These are phyloP conservation scores for Neofusicoccum laricinum DNA, from an alignment of 2,329 filamentous ascomycete genomes.

Conservation along the genomic window DNA sequence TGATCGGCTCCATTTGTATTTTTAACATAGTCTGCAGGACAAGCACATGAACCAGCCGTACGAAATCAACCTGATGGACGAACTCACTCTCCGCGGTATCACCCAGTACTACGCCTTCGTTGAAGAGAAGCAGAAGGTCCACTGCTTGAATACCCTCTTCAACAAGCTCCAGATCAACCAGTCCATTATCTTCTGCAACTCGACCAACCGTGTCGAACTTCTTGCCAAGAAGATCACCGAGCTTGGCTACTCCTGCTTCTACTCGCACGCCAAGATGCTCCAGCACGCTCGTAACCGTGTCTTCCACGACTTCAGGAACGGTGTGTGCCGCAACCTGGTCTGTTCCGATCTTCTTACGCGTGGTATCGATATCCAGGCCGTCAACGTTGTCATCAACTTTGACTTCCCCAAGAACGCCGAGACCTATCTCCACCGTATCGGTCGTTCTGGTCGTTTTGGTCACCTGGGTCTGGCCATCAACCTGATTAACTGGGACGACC, in stretches of 20 bases:
- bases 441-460: constrained; percentile 93
- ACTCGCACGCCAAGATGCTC: constrained; percentile 97
- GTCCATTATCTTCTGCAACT: constrained; percentile 99
- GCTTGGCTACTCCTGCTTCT: constrained; percentile 98
- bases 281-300: constrained; percentile 96
- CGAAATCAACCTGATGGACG: constrained; percentile 99
- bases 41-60: constrained; percentile 97
- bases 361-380: constrained; percentile 98
- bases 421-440: constrained; percentile 97
- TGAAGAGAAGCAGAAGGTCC: constrained; percentile 98
- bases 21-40: constrained; percentile 51
- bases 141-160: constrained; percentile 97
- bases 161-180: constrained; percentile 99
- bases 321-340: constrained; percentile 94
- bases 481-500: constrained; percentile 98
- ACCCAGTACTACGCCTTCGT: constrained; percentile 99
- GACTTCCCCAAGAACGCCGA: constrained; percentile 99
- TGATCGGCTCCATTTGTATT: constrained; percentile 13
- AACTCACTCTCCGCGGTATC: constrained; percentile 94
- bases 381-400: constrained; percentile 99
- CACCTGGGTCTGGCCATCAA: constrained; percentile 98
- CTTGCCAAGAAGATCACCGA: constrained; percentile 99
- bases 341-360: constrained; percentile 96
- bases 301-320: constrained; percentile 98
- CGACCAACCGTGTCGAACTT: constrained; percentile 94